Conservation (phyloP, 1,284 basidiomycete species). For the Mycena citricolor region DNA sequence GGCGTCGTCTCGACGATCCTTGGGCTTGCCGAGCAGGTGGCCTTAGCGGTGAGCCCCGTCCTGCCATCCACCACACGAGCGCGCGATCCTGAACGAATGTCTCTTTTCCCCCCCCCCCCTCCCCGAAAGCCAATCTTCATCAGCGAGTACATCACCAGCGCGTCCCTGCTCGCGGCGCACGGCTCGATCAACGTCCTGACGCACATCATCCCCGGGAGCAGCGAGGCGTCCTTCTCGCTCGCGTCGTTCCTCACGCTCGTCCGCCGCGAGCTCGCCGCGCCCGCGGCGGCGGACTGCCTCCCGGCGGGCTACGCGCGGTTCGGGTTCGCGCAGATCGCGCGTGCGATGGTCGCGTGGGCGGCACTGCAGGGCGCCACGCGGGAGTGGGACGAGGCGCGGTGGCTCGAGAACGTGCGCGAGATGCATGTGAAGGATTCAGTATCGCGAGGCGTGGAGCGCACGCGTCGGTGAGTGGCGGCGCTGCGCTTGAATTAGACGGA, state of each 20-base stretch:
- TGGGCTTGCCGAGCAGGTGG: constrained; percentile 64
- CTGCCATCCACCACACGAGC: not conserved
- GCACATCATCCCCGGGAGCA: constrained; percentile 69
- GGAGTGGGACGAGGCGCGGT: constrained; percentile 70
- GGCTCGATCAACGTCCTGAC: constrained; percentile 72
- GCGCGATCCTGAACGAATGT: no score
- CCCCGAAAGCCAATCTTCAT: constrained; percentile 67
- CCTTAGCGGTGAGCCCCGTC: constrained; percentile 49
- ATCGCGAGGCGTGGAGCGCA: constrained; percentile 31
- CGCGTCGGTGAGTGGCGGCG: constrained; percentile 31
- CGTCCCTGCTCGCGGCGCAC: constrained; percentile 69
- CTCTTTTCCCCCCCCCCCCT: no score
- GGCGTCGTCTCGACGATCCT: constrained; percentile 62
- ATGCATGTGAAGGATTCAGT: constrained; percentile 60
- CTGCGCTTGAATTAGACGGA: not conserved
- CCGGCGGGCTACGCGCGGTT: constrained; percentile 63
- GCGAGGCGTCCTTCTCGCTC: constrained; percentile 75
- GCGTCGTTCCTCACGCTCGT: constrained; percentile 76
- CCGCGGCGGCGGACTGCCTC: constrained; percentile 48
- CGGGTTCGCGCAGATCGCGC: constrained; percentile 60
- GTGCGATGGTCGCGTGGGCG: constrained; percentile 74
- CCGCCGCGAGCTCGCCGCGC: constrained; percentile 65
- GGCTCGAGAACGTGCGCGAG: constrained; percentile 65
- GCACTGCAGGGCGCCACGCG: constrained; percentile 76
- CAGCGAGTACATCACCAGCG: constrained; percentile 74